These are phyloP conservation scores for Symbiodinium pilosum DNA, from an alignment of 73 alveolate genomes.

Conservation along the genomic window DNA sequence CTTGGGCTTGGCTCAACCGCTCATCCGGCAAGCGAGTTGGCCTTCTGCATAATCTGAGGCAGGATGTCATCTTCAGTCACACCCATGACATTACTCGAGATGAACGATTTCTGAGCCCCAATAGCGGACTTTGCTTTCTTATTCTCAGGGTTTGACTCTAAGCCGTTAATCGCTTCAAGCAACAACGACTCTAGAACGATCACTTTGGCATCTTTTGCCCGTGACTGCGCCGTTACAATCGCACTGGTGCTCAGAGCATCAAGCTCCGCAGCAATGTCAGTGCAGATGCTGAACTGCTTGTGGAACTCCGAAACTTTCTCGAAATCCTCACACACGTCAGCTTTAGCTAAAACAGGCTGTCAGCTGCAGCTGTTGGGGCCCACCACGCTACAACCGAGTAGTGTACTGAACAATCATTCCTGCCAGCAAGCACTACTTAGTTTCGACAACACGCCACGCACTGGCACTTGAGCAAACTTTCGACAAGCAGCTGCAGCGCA, in stretches of 20 bases:
- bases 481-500: too few species aligned
- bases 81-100: not conserved
- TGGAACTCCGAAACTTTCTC: not conserved
- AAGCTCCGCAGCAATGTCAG: not conserved
- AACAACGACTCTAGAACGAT: not conserved
- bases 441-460: too few species aligned
- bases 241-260: not conserved
- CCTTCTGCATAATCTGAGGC: not conserved
- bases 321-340: not conserved
- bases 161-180: not conserved
- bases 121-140: not conserved
- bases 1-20: too few species aligned
- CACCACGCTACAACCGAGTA: too few species aligned
- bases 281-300: not conserved
- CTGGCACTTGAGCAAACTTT: too few species aligned
- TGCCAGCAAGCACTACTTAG: too few species aligned
- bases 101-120: not conserved
- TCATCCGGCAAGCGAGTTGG: not conserved
- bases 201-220: not conserved
- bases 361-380: too few species aligned
- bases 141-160: not conserved
- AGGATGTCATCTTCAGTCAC: not conserved
- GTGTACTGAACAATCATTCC: too few species aligned
- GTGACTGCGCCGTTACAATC: not conserved
- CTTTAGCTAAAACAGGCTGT: too few species aligned